A percentile compares a stretch with the other conserved stretches of the same genome.
Conservation (phyloP, 305 asterid species). For the Andrographis paniculata region DNA sequence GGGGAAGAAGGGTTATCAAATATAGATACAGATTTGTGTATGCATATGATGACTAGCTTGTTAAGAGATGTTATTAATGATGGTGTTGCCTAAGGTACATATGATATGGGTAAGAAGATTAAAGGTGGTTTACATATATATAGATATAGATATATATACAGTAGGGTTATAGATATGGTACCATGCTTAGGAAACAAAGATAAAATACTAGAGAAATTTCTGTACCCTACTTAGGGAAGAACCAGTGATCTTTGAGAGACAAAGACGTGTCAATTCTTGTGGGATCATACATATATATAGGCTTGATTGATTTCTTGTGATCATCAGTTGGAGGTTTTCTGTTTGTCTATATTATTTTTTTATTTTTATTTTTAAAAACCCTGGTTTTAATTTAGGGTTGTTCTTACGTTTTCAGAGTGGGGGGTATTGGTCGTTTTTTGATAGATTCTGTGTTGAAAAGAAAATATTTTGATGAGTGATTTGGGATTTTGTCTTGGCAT, state of each 20-base stretch:
- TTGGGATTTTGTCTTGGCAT: too few species aligned
- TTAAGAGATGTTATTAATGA: conserved; percentile 15
- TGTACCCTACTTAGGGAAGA: conserved; percentile 29
- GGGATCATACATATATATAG: conserved; percentile 4
- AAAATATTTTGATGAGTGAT: too few species aligned
- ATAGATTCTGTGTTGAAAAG: too few species aligned
- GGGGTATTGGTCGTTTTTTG: too few species aligned
- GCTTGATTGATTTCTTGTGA: conserved; percentile 4
- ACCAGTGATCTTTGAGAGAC: conserved; percentile 17
- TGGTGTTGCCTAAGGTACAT: conserved; percentile 16
- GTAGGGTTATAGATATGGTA: conserved; percentile 28
- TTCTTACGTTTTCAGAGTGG: too few species aligned
- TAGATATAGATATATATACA: conserved; percentile 3
- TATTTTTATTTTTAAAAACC: too few species aligned
- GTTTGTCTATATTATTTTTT: too few species aligned
- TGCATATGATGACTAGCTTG: conserved; percentile 8
- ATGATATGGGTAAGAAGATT: conserved; percentile 27
- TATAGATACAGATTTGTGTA: too few species aligned
- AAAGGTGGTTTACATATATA: conserved; percentile 18
- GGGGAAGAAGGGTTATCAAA: conserved; percentile 4
- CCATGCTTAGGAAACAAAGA: conserved; percentile 30
- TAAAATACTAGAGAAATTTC: conserved; percentile 21
- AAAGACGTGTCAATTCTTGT: conserved; percentile 19
- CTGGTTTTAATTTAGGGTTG: too few species aligned
- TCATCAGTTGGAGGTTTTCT: background rate